Percentiles rank a stretch among this genome's conserved stretches.
These are phyloP conservation scores for Hymenoscyphus albidus DNA, from an alignment of 2,329 filamentous ascomycete genomes.

Conservation along the genomic window DNA sequence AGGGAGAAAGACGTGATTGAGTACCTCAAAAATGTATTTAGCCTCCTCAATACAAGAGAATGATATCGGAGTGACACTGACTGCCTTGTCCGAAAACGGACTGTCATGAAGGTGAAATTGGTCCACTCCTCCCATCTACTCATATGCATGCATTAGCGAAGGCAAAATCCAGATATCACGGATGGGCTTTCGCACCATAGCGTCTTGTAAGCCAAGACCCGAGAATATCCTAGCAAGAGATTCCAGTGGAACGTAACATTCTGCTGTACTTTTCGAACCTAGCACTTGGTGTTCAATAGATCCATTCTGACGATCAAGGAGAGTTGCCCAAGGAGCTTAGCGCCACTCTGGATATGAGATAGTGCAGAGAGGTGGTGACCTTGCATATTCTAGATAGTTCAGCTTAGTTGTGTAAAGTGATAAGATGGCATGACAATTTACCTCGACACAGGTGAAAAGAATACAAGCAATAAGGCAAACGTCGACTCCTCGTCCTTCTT, in stretches of 20 bases:
- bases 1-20: background rate
- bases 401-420: conserved; percentile 7
- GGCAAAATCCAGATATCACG: background rate
- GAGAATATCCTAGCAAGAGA: conserved; percentile 11
- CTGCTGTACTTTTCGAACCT: conserved; percentile 6
- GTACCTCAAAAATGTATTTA: conserved; percentile 11
- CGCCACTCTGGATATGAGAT: conserved; percentile 17
- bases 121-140: conserved; percentile 11
- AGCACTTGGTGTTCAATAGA: conserved; percentile 8
- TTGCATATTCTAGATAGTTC: conserved; percentile 19
- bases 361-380: conserved; percentile 12
- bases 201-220: conserved; percentile 8
- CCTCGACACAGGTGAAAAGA: conserved; percentile 25
- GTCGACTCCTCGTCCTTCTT: conserved; percentile 15
- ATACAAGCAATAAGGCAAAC: conserved; percentile 23
- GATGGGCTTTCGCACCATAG: background rate
- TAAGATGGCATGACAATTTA: conserved; percentile 3
- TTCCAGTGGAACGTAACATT: conserved; percentile 11
- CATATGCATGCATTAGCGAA: conserved; percentile 1
- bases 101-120: conserved; percentile 3
- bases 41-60: conserved; percentile 17
- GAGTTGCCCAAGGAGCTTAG: conserved; percentile 16
- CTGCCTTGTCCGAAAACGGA: background rate
- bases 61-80: background rate
- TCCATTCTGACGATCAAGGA: conserved; percentile 11